Conservation (phyloP, 169 alveolate genomes). For the Miamiensis avidus region DNA sequence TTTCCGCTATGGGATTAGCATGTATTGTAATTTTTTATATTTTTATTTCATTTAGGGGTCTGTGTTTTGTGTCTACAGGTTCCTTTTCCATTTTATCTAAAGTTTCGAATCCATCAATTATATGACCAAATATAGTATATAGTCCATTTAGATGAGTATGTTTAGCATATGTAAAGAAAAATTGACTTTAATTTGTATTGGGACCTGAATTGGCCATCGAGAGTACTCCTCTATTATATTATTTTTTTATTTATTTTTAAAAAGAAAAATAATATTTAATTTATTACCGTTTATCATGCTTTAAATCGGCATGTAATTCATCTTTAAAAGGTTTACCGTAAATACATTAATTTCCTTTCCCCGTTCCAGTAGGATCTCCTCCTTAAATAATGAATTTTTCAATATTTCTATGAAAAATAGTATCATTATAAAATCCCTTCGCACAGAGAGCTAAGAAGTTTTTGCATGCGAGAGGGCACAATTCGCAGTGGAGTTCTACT, state of each 20-base stretch:
- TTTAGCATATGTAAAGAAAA: conserved; percentile 61
- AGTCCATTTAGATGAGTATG: conserved; percentile 51
- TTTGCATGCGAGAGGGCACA: conserved; percentile 44
- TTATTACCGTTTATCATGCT: conserved; percentile 44
- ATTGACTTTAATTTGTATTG: conserved; percentile 51
- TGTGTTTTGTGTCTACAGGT: conserved; percentile 57
- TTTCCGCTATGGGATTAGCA: conserved; percentile 68
- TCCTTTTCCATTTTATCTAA: conserved; percentile 59
- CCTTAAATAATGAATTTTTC: conserved; percentile 61
- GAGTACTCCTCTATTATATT: conserved; percentile 50
- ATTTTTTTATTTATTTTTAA: too few species aligned
- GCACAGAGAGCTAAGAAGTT: conserved; percentile 60
- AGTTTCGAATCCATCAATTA: conserved; percentile 61
- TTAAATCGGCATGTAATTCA: conserved; percentile 45
- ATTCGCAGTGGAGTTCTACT: conserved; percentile 51
- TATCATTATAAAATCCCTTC: conserved; percentile 43
- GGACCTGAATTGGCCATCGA: conserved; percentile 61
- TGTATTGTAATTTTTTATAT: conserved; percentile 47
- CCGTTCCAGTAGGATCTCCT: conserved; percentile 64
- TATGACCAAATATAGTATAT: conserved; percentile 57
- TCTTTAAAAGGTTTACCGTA: conserved; percentile 55
- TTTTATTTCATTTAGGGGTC: conserved; percentile 53
- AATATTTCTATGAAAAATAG: conserved; percentile 60
- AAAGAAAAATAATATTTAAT: too few species aligned
- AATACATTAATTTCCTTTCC: conserved; percentile 60